Evolutionary conservation across 108 stramenopile genomes (phyloP).

Genomic region (Pseudonitzschia pungens): DNA sequence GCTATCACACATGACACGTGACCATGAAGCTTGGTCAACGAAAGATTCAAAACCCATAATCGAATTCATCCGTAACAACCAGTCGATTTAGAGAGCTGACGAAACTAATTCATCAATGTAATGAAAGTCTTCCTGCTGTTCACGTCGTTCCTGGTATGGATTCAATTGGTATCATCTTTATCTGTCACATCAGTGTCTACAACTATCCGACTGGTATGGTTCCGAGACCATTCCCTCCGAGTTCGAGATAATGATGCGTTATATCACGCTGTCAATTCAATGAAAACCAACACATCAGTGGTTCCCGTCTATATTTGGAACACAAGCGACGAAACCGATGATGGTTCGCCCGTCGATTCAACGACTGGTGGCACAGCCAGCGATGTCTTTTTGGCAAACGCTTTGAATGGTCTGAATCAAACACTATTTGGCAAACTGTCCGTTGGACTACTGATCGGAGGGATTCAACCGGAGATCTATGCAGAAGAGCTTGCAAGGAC

Average conservation of each 20-base stretch:
- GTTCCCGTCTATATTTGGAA: constrained; percentile 4
- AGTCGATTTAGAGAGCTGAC: too few species aligned
- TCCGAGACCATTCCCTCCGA: neutral
- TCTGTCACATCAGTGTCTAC: neutral
- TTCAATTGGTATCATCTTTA: neutral
- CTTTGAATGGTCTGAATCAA: neutral
- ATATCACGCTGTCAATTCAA: neutral
- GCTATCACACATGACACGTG: too few species aligned
- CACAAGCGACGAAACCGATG: neutral
- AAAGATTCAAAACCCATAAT: too few species aligned
- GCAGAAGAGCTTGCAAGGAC: constrained; percentile 3
- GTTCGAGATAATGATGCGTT: constrained; percentile 7
- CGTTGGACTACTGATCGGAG: neutral
- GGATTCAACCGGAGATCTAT: neutral
- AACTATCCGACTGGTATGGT: neutral
- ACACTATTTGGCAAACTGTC: neutral
- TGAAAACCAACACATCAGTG: neutral
- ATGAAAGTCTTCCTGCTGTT: neutral
- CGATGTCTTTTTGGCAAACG: constrained; percentile 2
- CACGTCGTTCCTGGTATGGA: neutral
- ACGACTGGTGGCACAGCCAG: constrained; percentile 3
- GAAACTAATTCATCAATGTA: neutral
- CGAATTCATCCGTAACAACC: too few species aligned
- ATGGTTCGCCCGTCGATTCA: neutral
- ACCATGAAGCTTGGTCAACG: too few species aligned